Base-by-base conservation (phyloP, 768 basidiomycete species). In the Harrya chromipes region DNA sequence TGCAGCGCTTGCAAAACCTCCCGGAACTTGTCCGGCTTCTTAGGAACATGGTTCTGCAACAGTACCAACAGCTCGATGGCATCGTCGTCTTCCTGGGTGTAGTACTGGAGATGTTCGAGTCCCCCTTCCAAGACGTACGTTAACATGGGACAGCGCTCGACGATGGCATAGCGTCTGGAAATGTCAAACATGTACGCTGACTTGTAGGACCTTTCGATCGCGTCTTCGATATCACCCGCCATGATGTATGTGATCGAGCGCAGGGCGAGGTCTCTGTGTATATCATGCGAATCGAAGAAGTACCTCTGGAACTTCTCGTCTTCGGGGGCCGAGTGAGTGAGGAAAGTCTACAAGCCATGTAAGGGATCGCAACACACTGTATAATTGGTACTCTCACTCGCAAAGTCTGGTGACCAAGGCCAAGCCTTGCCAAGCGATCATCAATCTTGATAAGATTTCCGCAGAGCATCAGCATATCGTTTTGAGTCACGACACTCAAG, bases 221-320 rank as follows among this genome's bases (percentile, higher is more conserved):
- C 61, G 17, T 31, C 60, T 43, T 61, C 58, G 23, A 64, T 58
- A 23, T 66, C 63, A 6, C 51, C 54, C 4, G 54, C 11, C 55
- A 64, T 51, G 47, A 66, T 58, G 35, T 66, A 66, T 19, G 56
- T 66, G 43, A 65, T 63, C 14, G 61, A 64, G 21, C 64, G 55
- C 43, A 66, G 40, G 19, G 64, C 64, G n/a, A 66, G 64, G 29
- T 65, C 64, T 48, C 45, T 56, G 33, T 65, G 61, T 21, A 61
- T 48, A 9, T 43, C 36, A 38, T 60, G 55, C 3, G 50, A 40
- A 41, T 64, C 52, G 41, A 65, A 55, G 47, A 63, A 64, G 27
- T 65, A 63, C 37, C 16, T 40, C 13, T 40, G 39, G 16, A 56
- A 10, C 6, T 36, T 16, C 21, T 47, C 46, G 1, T 63, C 46